Percentiles rank a stretch among this genome's conserved stretches.
phyloP scores from a whole-genome alignment of 176 grass and related monocot species.

The Musa acuminata region DNA sequence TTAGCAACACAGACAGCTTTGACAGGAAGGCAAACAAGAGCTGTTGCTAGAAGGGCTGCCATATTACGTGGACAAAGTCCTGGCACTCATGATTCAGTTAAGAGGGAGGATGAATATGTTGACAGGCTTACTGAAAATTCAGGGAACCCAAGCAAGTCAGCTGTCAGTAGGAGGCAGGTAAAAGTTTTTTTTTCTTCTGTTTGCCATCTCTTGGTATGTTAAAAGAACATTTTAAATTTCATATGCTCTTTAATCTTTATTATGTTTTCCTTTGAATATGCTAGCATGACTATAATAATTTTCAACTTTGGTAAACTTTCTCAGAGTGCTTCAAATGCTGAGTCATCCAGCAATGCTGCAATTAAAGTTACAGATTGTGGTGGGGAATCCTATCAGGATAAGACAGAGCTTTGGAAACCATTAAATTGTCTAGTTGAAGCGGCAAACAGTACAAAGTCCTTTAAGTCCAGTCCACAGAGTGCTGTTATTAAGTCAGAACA shows the following conservation, averaged over 20 bases:
- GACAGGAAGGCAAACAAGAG: conserved; percentile 57
- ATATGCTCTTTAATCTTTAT: background rate
- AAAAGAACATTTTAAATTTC: background rate
- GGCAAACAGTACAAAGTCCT: conserved; percentile 65
- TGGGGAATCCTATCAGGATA: conserved; percentile 37
- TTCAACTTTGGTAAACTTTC: conserved; percentile 3
- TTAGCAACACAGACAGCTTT: conserved; percentile 39
- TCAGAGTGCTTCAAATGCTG: conserved; percentile 45
- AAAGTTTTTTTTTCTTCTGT: conserved; percentile 9
- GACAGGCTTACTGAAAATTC: conserved; percentile 39
- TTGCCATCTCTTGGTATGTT: background rate
- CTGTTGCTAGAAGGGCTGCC: conserved; percentile 58
- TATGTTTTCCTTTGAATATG: background rate
- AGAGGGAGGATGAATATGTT: conserved; percentile 36
- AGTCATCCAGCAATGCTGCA: conserved; percentile 37
- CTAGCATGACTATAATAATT: background rate
- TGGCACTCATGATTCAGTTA: conserved; percentile 38
- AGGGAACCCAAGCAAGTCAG: conserved; percentile 35
- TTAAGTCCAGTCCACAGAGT: conserved; percentile 38
- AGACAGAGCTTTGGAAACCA: conserved; percentile 64
- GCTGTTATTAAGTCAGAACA: conserved; percentile 44
- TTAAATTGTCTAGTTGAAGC: conserved; percentile 75
- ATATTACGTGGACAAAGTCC: conserved; percentile 35
- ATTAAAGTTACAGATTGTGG: conserved; percentile 35
- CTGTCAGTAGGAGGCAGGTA: conserved; percentile 51